Evolutionary conservation across 768 basidiomycete species (phyloP).

Genomic region (Amanita jacksonii): DNA sequence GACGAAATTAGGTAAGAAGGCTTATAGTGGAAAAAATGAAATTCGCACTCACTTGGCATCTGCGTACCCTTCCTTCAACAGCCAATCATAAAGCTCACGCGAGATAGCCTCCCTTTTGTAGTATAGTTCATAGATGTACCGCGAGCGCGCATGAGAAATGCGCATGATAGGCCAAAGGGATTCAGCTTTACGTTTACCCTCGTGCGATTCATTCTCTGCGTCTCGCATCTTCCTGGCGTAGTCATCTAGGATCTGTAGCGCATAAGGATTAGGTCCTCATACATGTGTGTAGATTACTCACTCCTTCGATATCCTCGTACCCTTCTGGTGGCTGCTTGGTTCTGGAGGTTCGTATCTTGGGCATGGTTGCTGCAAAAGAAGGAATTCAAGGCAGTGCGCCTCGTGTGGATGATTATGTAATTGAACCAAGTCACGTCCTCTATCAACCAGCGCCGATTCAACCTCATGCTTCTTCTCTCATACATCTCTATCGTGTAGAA

Average conservation of each 20-base stretch:
- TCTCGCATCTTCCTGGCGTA: slow-evolving; percentile 99
- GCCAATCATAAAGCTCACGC: slow-evolving; percentile 92
- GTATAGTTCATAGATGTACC: slow-evolving; percentile 97
- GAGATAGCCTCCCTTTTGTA: slow-evolving; percentile 97
- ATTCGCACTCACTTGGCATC: slow-evolving; percentile 74
- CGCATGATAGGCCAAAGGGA: slow-evolving; percentile 98
- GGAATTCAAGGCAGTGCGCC: neutral
- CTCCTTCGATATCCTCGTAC: slow-evolving; percentile 85
- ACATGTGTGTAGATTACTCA: slow-evolving; percentile 23
- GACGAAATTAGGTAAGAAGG: slow-evolving; percentile 9
- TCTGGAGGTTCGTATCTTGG: slow-evolving; percentile 85
- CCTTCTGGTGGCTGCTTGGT: slow-evolving; percentile 95
- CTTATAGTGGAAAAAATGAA: neutral
- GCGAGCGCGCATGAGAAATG: slow-evolving; percentile 90
- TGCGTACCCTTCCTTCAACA: slow-evolving; percentile 93
- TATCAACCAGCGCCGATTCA: neutral
- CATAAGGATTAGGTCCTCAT: too few species aligned
- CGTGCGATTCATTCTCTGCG: slow-evolving; percentile 96
- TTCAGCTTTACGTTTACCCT: slow-evolving; percentile 93
- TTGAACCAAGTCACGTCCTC: neutral
- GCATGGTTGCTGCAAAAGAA: slow-evolving; percentile 46
- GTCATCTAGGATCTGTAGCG: slow-evolving; percentile 80
- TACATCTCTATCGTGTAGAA: slow-evolving; percentile 1
- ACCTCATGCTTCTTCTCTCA: neutral
- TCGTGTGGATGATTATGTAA: slow-evolving; percentile 15